Base-by-base conservation (phyloP, 345 rosid genomes). In the Acer campestre region DNA sequence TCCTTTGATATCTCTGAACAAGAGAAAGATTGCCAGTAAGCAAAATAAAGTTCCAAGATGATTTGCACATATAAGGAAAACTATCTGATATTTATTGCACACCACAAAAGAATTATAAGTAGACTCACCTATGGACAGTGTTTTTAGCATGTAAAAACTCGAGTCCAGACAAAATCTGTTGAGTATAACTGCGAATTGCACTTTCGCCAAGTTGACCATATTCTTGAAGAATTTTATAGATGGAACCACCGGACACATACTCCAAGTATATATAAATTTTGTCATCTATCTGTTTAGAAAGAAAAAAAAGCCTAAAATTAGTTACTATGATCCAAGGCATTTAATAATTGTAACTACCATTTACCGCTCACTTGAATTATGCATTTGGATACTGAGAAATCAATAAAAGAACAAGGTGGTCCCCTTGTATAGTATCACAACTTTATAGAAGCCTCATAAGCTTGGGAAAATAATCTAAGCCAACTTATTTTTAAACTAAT, bases 231-330 rank as follows among this genome's bases (percentile, higher is more conserved):
- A 93, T 86, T 82, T 93, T 93, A 84, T 93, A 86, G 64, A 93
- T 93, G 44, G 97, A 93, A 70, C 97, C 97, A 63, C 93, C 97
- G 55, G 97, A 91, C 59, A 93, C 92, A 71, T 88, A 93, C 83
- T 93, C 95, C 84, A 93, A 81, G 85, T 92, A 92, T 85, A 92
- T 90, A 79, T 86, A 93, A 78, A 91, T 82, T 73, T 80, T 89
- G 84, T 92, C 93, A 77, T 85, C 92, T 58, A 89, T 78, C 95
- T 92, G 92, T 71, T 55, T 76, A 67, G 48, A 75, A 59, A 49
- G 11, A 75, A 6, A 61, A 81, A 75, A 63, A n/a, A n/a, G 71
- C 27, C 29, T 35, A 56, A 68, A 66, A 16, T 49, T 20, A 40
- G 65, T 53, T 22, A 6, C 11, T 42, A 78, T 75, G 14, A 82